Conservation (phyloP, 306 rosid genomes). For the Cucumis cinereus region DNA sequence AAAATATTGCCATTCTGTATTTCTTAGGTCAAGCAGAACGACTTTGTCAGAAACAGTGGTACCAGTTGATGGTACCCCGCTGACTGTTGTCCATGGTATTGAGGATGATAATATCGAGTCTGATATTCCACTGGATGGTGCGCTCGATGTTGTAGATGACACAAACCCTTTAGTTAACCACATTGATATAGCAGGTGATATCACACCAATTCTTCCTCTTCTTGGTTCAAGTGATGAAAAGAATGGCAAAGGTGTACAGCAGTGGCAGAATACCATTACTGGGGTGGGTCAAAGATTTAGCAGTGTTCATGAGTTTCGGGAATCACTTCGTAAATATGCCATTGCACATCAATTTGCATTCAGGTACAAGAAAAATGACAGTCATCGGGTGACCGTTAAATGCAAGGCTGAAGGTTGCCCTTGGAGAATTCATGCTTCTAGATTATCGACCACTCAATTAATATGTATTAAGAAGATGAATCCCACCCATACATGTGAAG, state of each 20-base stretch:
- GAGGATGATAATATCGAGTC: constrained; percentile 32
- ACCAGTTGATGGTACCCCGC: constrained; percentile 31
- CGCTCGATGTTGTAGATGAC: constrained; percentile 34
- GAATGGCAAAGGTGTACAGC: constrained; percentile 67
- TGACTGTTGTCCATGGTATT: constrained; percentile 20
- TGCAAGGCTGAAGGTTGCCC: constrained; percentile 98
- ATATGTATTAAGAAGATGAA: constrained; percentile 96
- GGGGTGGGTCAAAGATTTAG: constrained; percentile 93
- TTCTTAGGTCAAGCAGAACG: constrained; percentile 89
- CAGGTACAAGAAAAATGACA: constrained; percentile 90
- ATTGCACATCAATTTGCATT: constrained; percentile 94
- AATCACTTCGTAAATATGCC: constrained; percentile 87
- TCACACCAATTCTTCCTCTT: constrained; percentile 33
- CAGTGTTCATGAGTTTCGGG: constrained; percentile 86
- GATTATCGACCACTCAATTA: constrained; percentile 84
- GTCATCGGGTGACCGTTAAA: constrained; percentile 96
- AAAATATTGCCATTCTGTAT: constrained; percentile 9
- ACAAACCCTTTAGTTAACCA: constrained; percentile 36
- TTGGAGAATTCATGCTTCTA: constrained; percentile 98
- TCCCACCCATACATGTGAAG: constrained; percentile 72
- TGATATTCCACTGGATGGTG: constrained; percentile 24
- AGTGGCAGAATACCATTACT: constrained; percentile 89
- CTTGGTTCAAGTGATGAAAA: constrained; percentile 37
- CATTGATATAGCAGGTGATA: constrained; percentile 30
- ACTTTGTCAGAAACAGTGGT: constrained; percentile 79